These are phyloP conservation scores for Chrysoporthe austroafricana DNA, from an alignment of 2,329 filamentous ascomycete genomes.

Conservation along the genomic window DNA sequence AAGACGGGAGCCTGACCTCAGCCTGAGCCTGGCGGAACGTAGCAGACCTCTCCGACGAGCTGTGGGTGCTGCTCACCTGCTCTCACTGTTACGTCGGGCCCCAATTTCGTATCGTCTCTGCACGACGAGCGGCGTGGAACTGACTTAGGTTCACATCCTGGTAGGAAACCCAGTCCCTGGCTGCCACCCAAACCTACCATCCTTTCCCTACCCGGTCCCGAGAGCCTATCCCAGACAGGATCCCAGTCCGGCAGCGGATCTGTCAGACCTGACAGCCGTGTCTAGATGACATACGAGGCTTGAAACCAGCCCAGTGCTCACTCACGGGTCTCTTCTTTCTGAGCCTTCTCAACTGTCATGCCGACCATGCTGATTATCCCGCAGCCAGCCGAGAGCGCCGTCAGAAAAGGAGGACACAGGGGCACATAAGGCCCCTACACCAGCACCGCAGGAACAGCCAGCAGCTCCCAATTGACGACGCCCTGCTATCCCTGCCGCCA, in stretches of 20 bases:
- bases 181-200: not conserved
- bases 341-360: not conserved
- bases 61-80: too few species aligned
- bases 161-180: not conserved
- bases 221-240: not conserved
- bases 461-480: not conserved
- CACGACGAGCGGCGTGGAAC: too few species aligned
- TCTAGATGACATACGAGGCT: not conserved
- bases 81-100: too few species aligned
- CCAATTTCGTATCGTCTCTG: too few species aligned
- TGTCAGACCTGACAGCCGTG: not conserved
- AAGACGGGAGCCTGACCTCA: too few species aligned
- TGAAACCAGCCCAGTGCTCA: not conserved
- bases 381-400: not conserved
- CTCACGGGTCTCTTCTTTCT: not conserved
- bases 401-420: not conserved
- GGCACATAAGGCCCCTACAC: not conserved
- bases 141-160: not conserved
- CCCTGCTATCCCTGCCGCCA: not conserved
- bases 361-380: not conserved
- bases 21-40: too few species aligned
- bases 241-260: not conserved
- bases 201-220: not conserved
- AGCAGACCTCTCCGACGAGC: too few species aligned
- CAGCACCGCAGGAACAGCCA: not conserved